Evolutionary conservation across 1,139 yeast species (phyloP), one percentile per base, ranked within the genome.

Genomic region (Pichia sp.): DNA sequence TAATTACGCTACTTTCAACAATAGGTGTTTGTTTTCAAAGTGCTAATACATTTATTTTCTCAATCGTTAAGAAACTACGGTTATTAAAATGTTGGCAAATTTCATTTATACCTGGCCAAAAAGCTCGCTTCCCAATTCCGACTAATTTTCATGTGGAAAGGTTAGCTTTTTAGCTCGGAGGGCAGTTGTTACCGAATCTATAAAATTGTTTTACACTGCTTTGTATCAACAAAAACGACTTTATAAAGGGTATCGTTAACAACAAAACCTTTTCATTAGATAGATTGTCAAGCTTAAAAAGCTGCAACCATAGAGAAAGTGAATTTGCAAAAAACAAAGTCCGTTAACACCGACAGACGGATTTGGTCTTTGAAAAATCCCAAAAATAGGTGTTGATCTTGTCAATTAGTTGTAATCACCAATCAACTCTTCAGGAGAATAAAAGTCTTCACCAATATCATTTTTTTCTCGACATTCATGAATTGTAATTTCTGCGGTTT

Each of bases 401-500:
- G 27, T 14, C 7, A 27, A 16, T 16, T 42, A 52, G 28, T 34
- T 42, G 39, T 49, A 50, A 22, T 52, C 56, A 16, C 52, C 55
- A 31, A 53, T 49, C 45, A 55, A 43, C 39, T 53, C 53, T 18
- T 51, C 56, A 13, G 43, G 41, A 36, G 57, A 54, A 19, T 48
- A 55, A 27, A 51, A 54, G 16, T 52, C 55, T 9, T 55, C 60
- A 8, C 48, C 56, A 1, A 42, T 28, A n/a, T 47, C 53, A 2
- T 45, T 36, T 7, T 28, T 39, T 29, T 73, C 75, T 9, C 67
- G 66, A 60, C 87, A 81, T 51, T 74, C 73, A 63, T 85, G 87
- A 29, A 91, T 72, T 59, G 81, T 81, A 47, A 91, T 83, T 58
- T 79, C 80, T 1, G 91, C 77, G 63, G 87, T 96, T 63, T 87